Evolutionary conservation across 2,329 filamentous ascomycete species (phyloP).

Genomic region (Biscogniauxia sp.): DNA sequence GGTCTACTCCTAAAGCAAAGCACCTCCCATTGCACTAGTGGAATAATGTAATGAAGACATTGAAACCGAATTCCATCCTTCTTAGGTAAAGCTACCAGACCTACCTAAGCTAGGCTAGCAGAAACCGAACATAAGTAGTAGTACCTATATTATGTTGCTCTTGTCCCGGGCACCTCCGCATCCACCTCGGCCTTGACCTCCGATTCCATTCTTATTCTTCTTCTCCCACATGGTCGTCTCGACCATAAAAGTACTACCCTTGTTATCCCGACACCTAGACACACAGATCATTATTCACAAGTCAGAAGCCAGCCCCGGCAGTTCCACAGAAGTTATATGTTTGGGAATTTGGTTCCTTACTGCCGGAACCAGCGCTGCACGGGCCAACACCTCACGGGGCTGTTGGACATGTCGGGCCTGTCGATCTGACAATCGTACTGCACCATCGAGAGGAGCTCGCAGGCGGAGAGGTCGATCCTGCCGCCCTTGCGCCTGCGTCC

Average conservation of each 20-base stretch:
- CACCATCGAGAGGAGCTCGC: slow-evolving; percentile 56
- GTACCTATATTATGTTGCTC: neutral
- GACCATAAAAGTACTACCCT: slow-evolving; percentile 56
- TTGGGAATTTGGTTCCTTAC: slow-evolving; percentile 40
- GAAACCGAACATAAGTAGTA: no score
- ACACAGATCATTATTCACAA: no score
- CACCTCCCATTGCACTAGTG: no score
- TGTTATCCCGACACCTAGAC: slow-evolving; percentile 55
- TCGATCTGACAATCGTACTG: slow-evolving; percentile 61
- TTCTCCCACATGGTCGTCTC: slow-evolving; percentile 65
- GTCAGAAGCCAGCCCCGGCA: no score
- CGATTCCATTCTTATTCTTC: slow-evolving; percentile 9
- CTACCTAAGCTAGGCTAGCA: no score
- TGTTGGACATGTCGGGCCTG: slow-evolving; percentile 43
- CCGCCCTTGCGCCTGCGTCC: slow-evolving; percentile 53
- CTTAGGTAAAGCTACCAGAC: no score
- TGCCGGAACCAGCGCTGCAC: slow-evolving; percentile 59
- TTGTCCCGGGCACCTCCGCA: slow-evolving; percentile 12
- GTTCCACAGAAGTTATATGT: no score
- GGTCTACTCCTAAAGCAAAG: no score
- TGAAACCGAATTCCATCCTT: no score
- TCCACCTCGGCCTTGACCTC: neutral
- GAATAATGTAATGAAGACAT: no score
- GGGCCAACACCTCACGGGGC: slow-evolving; percentile 53
- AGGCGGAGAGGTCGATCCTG: slow-evolving; percentile 50